Conservation (phyloP, 306 rosid genomes). For the Spatholobus suberectus region DNA sequence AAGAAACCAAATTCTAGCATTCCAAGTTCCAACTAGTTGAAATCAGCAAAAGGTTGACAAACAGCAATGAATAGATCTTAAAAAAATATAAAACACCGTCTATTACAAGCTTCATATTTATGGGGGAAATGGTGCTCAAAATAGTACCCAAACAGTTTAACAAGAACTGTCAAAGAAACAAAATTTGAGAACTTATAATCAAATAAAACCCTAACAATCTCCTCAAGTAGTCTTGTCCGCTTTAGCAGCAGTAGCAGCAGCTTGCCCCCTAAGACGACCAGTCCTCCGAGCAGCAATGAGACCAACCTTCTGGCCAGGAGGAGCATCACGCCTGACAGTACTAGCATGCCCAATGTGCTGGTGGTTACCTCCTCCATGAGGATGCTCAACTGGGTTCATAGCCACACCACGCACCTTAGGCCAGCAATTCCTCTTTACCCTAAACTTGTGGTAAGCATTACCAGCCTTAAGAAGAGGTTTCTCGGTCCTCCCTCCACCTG, state of each 20-base stretch:
- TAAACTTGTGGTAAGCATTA: constrained; percentile 83
- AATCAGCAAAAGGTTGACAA: background rate
- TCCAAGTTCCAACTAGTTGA: background rate
- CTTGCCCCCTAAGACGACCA: constrained; percentile 86
- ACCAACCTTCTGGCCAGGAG: constrained; percentile 90
- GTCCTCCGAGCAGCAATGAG: constrained; percentile 87
- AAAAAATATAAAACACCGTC: constrained; percentile 21
- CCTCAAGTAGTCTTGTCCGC: constrained; percentile 65
- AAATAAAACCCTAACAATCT: constrained; percentile 19
- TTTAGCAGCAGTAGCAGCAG: constrained; percentile 76
- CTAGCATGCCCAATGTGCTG: constrained; percentile 90
- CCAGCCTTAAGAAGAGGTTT: constrained; percentile 84
- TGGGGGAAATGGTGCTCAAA: constrained; percentile 17
- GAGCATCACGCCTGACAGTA: constrained; percentile 78
- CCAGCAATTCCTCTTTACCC: constrained; percentile 88
- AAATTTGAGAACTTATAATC: constrained; percentile 29
- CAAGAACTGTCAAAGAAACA: constrained; percentile 21
- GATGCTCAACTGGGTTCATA: constrained; percentile 96
- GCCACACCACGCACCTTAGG: constrained; percentile 96
- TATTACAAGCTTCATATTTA: background rate
- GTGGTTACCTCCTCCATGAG: constrained; percentile 95
- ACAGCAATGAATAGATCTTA: background rate
- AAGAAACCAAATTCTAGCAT: background rate
- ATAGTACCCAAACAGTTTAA: background rate
- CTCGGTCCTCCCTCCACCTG: constrained; percentile 90